Evolutionary conservation across 495 filamentous ascomycete genomes (phyloP).

Genomic region (Annulohypoxylon moriforme): DNA sequence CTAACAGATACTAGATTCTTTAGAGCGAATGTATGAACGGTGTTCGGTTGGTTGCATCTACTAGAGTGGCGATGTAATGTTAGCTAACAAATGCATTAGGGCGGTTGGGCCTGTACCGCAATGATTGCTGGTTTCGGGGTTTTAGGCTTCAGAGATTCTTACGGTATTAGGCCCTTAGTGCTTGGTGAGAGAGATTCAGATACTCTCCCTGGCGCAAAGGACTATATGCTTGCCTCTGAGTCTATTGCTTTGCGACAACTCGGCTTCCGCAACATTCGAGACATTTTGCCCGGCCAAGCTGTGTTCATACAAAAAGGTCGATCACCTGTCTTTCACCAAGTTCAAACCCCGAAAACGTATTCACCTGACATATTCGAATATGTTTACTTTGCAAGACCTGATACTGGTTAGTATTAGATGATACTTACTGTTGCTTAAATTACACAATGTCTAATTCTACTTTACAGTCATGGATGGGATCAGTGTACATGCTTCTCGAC

Average conservation of each 20-base stretch:
- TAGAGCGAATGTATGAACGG: constrained; percentile 31
- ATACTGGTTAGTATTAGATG: constrained; percentile 65
- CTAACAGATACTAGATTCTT: constrained; percentile 18
- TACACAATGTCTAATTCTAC: not conserved
- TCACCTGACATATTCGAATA: constrained; percentile 97
- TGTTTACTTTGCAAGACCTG: constrained; percentile 84
- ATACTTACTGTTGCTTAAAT: not conserved
- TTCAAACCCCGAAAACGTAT: constrained; percentile 76
- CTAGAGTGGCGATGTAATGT: not conserved
- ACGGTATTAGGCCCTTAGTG: constrained; percentile 91
- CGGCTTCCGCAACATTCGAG: constrained; percentile 81
- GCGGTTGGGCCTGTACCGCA: constrained; percentile 64
- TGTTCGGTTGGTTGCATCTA: constrained; percentile 26
- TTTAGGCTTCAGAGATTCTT: constrained; percentile 85
- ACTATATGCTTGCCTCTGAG: constrained; percentile 99
- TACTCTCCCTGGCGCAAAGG: constrained; percentile 72
- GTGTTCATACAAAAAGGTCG: constrained; percentile 91
- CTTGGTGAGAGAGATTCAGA: constrained; percentile 77
- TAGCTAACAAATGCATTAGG: constrained; percentile 16
- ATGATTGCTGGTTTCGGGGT: constrained; percentile 97
- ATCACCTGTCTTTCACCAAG: constrained; percentile 79
- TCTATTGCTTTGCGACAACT: constrained; percentile 90
- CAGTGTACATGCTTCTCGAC: constrained; percentile 85
- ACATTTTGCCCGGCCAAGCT: constrained; percentile 91
- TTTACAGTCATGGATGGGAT: constrained; percentile 71